These are phyloP conservation scores for Priceomyces medius DNA, from an alignment of 805 yeast species.

Conservation along the genomic window DNA sequence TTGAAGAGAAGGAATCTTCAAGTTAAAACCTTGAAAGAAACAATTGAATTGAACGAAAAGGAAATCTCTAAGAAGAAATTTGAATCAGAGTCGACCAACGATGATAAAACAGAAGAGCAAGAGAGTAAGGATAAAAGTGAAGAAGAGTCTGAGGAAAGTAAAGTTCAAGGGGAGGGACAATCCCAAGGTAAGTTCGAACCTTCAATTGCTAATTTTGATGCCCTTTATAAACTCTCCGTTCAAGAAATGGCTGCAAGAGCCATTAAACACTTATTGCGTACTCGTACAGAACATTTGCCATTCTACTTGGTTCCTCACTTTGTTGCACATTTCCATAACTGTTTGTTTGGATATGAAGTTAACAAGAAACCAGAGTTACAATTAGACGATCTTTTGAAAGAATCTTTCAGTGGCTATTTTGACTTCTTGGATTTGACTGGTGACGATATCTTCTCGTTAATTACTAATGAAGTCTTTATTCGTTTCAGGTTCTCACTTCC, in stretches of 20 bases:
- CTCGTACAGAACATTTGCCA: conserved; percentile 46
- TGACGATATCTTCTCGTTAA: conserved; percentile 38
- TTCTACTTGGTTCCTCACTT: conserved; percentile 54
- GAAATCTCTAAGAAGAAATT: conserved; percentile 24
- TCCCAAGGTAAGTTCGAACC: conserved; percentile 44
- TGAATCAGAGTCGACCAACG: conserved; percentile 21
- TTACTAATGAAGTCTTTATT: conserved; percentile 51
- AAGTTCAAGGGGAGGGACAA: conserved; percentile 15
- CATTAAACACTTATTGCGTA: conserved; percentile 69
- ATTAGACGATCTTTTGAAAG: conserved; percentile 39
- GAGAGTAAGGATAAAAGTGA: conserved; percentile 11
- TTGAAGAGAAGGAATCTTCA: neutral
- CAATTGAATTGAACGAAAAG: conserved; percentile 24
- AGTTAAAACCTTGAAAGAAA: conserved; percentile 14
- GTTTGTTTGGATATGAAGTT: conserved; percentile 55
- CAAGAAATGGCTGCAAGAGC: conserved; percentile 82
- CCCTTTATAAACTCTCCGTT: conserved; percentile 48
- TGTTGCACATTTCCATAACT: conserved; percentile 70
- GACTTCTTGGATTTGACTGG: conserved; percentile 47
- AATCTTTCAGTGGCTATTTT: conserved; percentile 26
- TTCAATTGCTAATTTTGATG: conserved; percentile 39
- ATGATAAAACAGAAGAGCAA: conserved; percentile 24
- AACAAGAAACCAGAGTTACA: conserved; percentile 38
- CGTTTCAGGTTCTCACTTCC: conserved; percentile 67
- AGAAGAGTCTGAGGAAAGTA: neutral